Evolutionary conservation across 2,329 filamentous ascomycete genomes (phyloP).

Genomic region (Clonostachys solani): DNA sequence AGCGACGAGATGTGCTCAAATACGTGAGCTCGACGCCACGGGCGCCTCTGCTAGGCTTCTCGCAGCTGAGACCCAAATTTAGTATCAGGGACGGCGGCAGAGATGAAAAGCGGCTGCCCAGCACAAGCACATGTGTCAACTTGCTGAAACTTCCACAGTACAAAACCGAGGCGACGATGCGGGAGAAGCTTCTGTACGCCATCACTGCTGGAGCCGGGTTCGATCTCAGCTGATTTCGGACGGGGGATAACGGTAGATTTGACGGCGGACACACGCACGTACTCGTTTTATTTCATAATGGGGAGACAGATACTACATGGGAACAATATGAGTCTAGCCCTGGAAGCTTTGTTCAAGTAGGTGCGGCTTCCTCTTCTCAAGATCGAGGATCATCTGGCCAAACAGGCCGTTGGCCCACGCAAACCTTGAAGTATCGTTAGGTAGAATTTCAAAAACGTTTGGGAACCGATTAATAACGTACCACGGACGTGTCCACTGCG

Average conservation of each 20-base stretch:
- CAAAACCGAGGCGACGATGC: constrained; percentile 57
- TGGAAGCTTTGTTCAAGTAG: constrained; percentile 51
- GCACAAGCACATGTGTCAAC: constrained; percentile 95
- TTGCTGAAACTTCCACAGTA: constrained; percentile 89
- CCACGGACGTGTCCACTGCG: constrained; percentile 28
- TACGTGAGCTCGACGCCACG: constrained; percentile 94
- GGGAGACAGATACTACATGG: too few relatives aligned
- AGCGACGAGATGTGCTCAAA: constrained; percentile 83
- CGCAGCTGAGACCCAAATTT: constrained; percentile 78
- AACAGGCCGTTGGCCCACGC: constrained; percentile 89
- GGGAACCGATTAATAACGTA: constrained; percentile 7
- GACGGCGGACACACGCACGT: background rate
- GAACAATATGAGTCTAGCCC: constrained; percentile 1
- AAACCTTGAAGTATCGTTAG: constrained; percentile 56
- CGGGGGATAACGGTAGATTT: background rate
- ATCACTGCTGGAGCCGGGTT: constrained; percentile 89
- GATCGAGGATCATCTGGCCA: constrained; percentile 73
- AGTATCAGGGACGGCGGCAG: constrained; percentile 74
- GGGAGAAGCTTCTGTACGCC: constrained; percentile 82
- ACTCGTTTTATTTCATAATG: background rate
- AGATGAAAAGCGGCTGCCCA: constrained; percentile 71
- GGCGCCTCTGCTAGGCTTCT: constrained; percentile 85
- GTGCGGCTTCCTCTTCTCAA: constrained; percentile 69
- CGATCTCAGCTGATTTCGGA: constrained; percentile 61
- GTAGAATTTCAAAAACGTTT: constrained; percentile 13